A percentile compares a stretch with the other conserved stretches of the same genome.
Conservation (phyloP, 1,284 basidiomycete genomes). For the Trametes polyzona region DNA sequence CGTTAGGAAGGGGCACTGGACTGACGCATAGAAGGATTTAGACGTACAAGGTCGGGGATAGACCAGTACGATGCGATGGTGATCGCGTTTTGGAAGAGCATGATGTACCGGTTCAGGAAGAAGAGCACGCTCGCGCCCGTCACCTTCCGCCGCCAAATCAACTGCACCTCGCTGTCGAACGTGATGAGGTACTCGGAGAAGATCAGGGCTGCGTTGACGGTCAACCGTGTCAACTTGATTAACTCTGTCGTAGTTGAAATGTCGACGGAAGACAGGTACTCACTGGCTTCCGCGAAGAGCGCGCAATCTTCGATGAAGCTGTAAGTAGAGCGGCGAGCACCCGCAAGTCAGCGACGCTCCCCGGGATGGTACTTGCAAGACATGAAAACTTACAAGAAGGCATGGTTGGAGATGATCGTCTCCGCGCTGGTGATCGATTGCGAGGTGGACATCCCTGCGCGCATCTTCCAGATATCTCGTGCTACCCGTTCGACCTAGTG, state of each 20-base stretch:
- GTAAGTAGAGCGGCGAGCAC: too few species aligned
- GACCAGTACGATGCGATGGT: background rate
- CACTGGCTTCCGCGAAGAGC: slow-evolving; percentile 1
- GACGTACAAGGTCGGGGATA: background rate
- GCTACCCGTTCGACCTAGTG: too few species aligned
- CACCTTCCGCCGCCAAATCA: slow-evolving; percentile 2
- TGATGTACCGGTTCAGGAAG: slow-evolving; percentile 4
- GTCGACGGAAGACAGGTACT: background rate
- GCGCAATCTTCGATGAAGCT: slow-evolving; percentile 6
- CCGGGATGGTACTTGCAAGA: too few species aligned
- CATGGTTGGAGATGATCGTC: slow-evolving; percentile 1
- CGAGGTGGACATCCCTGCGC: too few species aligned
- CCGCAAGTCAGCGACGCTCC: background rate
- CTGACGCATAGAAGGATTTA: background rate
- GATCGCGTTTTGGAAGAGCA: slow-evolving; percentile 3
- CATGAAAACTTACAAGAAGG: slow-evolving; percentile 1
- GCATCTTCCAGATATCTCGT: too few species aligned
- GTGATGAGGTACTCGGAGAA: slow-evolving; percentile 6
- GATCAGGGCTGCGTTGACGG: background rate
- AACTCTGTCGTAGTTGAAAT: background rate
- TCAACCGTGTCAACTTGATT: background rate
- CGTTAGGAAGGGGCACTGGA: too few species aligned
- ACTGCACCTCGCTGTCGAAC: background rate
- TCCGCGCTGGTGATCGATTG: background rate
- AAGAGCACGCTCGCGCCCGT: slow-evolving; percentile 2